phyloP scores from a whole-genome alignment of 371 early-diverging fungal genomes.

The Basidiobolus meristosporus region DNA sequence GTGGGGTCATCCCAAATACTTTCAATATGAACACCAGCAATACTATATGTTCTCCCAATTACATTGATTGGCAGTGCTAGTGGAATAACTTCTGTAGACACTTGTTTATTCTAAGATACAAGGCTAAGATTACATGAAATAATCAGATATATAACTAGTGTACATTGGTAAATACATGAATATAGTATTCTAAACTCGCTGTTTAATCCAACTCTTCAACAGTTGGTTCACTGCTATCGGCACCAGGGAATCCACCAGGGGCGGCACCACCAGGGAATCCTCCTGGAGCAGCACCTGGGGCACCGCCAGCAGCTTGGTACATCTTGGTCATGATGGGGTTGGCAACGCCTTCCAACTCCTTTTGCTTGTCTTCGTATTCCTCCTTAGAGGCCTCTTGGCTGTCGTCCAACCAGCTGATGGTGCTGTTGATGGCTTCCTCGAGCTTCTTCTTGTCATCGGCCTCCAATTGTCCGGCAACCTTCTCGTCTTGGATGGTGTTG shows the following conservation, averaged over 20 bases:
- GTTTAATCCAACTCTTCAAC: constrained; percentile 23
- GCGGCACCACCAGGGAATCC: constrained; percentile 29
- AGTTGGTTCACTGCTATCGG: constrained; percentile 6
- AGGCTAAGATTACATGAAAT: too few relatives aligned
- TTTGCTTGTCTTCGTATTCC: constrained; percentile 86
- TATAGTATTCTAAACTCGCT: background rate
- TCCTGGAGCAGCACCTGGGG: constrained; percentile 36
- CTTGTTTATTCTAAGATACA: too few relatives aligned
- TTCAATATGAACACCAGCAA: too few relatives aligned
- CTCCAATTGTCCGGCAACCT: constrained; percentile 63
- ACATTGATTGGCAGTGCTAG: too few relatives aligned
- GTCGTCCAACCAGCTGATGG: constrained; percentile 76
- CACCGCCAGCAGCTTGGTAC: constrained; percentile 58
- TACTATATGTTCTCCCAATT: too few relatives aligned
- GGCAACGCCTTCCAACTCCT: constrained; percentile 83
- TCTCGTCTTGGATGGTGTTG: constrained; percentile 69
- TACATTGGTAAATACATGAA: background rate
- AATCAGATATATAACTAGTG: background rate
- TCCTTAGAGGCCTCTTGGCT: constrained; percentile 84
- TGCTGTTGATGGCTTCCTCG: constrained; percentile 55
- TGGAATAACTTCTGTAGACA: too few relatives aligned
- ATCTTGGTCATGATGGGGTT: constrained; percentile 92
- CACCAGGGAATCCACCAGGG: constrained; percentile 11
- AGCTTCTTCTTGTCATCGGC: constrained; percentile 74
- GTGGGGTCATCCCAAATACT: too few relatives aligned